phyloP scores from a whole-genome alignment of 1,284 basidiomycete species.

The Boletus austroedulis region DNA sequence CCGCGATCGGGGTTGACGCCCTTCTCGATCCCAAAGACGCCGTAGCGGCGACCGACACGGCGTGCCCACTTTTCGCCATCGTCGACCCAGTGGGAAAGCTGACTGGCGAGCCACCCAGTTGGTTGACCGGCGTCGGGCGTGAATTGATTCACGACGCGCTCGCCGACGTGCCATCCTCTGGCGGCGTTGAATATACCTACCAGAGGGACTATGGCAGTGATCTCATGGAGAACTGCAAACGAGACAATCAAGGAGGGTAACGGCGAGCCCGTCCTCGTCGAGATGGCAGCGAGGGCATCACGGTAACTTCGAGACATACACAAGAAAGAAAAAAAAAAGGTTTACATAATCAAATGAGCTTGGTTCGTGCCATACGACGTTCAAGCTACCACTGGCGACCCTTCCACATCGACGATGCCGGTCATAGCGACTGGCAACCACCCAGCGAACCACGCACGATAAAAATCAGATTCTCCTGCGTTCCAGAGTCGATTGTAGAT shows the following conservation, averaged over 20 bases:
- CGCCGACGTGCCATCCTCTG: slow-evolving; percentile 68
- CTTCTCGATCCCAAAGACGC: slow-evolving; percentile 78
- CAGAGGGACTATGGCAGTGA: slow-evolving; percentile 81
- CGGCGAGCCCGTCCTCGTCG: slow-evolving; percentile 65
- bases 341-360: slow-evolving; percentile 24
- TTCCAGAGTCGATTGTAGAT: slow-evolving; percentile 41
- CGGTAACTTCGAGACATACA: slow-evolving; percentile 42
- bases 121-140: slow-evolving; percentile 10
- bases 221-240: slow-evolving; percentile 83
- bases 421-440: slow-evolving; percentile 19
- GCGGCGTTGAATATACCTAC: slow-evolving; percentile 74
- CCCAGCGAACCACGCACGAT: slow-evolving; percentile 26
- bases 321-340: background rate
- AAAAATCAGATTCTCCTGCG: slow-evolving; percentile 34
- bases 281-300: slow-evolving; percentile 52
- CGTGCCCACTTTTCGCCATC: slow-evolving; percentile 75
- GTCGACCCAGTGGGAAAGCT: slow-evolving; percentile 57
- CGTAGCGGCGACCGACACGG: slow-evolving; percentile 74
- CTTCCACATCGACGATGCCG: slow-evolving; percentile 26
- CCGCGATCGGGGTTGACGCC: slow-evolving; percentile 23
- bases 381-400: slow-evolving; percentile 8
- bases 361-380: no score
- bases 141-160: slow-evolving; percentile 51
- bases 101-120: slow-evolving; percentile 40
- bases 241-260: slow-evolving; percentile 76